Percentiles rank a stretch among this genome's conserved stretches.
These are phyloP conservation scores for Aspergillus fumigatus DNA, from an alignment of 2,329 filamentous ascomycete species.

Conservation along the genomic window DNA sequence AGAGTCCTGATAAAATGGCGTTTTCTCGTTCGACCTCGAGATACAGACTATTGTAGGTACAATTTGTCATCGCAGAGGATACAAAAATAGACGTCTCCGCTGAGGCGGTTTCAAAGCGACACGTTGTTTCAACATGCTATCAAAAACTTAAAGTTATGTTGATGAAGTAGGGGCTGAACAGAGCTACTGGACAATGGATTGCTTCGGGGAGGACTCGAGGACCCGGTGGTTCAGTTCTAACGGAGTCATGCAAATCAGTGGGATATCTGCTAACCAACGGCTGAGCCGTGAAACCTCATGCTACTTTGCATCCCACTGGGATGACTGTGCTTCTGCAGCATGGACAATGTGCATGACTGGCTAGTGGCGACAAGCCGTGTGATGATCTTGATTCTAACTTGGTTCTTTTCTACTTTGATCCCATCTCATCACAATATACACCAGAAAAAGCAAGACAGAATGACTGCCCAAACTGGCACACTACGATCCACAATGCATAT, in stretches of 20 bases:
- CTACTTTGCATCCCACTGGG: neutral
- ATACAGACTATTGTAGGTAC: no score
- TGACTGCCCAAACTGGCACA: no score
- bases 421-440: neutral
- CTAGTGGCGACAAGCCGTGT: neutral
- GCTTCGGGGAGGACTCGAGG: no score
- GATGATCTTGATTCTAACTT: neutral
- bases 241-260: neutral
- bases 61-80: no score
- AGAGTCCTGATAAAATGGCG: neutral
- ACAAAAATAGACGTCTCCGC: no score
- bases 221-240: no score
- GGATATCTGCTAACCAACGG: neutral
- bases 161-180: no score
- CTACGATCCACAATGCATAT: neutral
- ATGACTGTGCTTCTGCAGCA: neutral
- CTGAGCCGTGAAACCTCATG: neutral
- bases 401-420: neutral
- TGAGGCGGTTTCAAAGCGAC: no score
- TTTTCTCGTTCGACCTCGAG: no score
- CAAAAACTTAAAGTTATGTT: no score
- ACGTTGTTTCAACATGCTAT: no score
- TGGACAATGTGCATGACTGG: neutral
- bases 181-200: no score
- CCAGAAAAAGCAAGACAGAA: neutral